A percentile compares a stretch with the other conserved stretches of the same genome.
These are phyloP conservation scores for Salix koriyanagi DNA, from an alignment of 345 rosid species.

Conservation along the genomic window DNA sequence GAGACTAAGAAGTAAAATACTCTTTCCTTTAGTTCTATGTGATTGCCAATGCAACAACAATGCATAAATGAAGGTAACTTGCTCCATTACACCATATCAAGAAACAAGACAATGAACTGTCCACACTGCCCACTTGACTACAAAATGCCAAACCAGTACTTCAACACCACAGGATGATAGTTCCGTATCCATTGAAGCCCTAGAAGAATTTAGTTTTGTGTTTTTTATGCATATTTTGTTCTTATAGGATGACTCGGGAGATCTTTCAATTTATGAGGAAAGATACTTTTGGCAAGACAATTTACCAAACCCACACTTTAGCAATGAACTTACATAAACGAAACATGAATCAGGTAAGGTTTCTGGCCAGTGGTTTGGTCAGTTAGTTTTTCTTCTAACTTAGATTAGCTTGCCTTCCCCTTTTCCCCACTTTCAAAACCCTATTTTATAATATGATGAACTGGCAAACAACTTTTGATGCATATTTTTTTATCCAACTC, in stretches of 20 bases:
- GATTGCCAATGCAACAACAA: not conserved
- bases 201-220: not conserved
- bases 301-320: not conserved
- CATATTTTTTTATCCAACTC: not conserved
- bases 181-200: not conserved
- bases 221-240: not conserved
- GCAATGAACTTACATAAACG: not conserved
- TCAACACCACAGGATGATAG: not conserved
- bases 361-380: too few species aligned
- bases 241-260: not conserved
- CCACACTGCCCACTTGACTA: not conserved
- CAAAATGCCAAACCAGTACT: not conserved
- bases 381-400: too few species aligned
- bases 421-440: too few species aligned
- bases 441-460: not conserved
- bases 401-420: too few species aligned
- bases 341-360: not conserved
- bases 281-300: not conserved
- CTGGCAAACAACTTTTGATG: not conserved
- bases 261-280: not conserved
- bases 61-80: not conserved
- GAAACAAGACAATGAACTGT: not conserved
- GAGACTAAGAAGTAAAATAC: not conserved
- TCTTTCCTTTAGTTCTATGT: not conserved
- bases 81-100: not conserved